Base-by-base conservation (phyloP, 805 yeast genomes). In the Myxozyma nipponensis region DNA sequence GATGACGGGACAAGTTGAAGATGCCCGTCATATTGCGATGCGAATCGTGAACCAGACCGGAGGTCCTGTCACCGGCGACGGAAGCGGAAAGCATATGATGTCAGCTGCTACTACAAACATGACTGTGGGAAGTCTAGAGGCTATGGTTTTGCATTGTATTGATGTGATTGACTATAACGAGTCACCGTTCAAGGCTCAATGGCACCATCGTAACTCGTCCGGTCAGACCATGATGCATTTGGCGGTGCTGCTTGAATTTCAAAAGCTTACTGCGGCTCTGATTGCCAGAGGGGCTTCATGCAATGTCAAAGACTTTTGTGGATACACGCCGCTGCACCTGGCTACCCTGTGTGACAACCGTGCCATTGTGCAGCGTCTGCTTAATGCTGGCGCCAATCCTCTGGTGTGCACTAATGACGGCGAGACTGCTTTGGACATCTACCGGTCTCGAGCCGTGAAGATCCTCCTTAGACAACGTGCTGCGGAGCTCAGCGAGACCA, bases 1-100 rank as follows among this genome's bases (percentile, higher is more conserved):
- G 70, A 89, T 91, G 96, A 90, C 88, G 64, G 98, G 98, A 51
- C 83, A 84, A 62, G 72, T 93, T 50, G 98, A 93, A 64, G 97
- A 91, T 68, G 97, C 98, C 1, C 81, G 86, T 59, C 89, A 88
- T 63, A 86, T 93, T 61, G 98, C 98, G 1, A 84, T 84, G 66
- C 75, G 95, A 57, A 88, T 93, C 58, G 89, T 91, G 47, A 95
- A 93, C 10, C 76, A 79, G 45, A 81, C 57, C 28, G 62, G 54
- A 4, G 44, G 45, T 2, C 42, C 18, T 7, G 40, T 25, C 15
- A 13, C 21, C 38, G 44, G 71, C 47, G 69, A 68, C 34, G 72
- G 69, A 36, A n/a, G n/a, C n/a, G n/a, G n/a, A n/a, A n/a, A n/a
- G n/a, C n/a, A n/a, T n/a, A 64, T 63, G 38, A 52, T 60, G 50